phyloP scores from a whole-genome alignment of 352 stramenopile genomes.

The Pythium sp. region DNA sequence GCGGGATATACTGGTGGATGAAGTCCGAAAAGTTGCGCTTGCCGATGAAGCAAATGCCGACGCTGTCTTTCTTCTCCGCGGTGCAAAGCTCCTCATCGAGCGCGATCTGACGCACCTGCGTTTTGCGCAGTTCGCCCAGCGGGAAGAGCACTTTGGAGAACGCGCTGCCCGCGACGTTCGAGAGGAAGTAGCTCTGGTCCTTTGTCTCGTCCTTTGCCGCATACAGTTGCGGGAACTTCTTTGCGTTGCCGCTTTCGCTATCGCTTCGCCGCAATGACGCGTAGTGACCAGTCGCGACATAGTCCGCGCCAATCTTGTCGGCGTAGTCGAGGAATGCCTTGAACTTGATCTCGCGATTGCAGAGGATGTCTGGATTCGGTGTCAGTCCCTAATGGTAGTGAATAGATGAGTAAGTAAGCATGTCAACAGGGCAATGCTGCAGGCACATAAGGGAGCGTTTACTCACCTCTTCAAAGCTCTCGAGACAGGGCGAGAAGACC shows the following conservation, averaged over 20 bases:
- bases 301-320: constrained; percentile 80
- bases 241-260: neutral
- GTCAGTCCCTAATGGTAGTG: constrained; percentile 55
- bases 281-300: constrained; percentile 97
- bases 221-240: constrained; percentile 60
- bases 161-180: constrained; percentile 61
- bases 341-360: constrained; percentile 99
- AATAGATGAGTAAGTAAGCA: too few relatives aligned
- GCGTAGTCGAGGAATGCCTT: constrained; percentile 94
- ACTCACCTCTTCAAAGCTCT: constrained; percentile 68
- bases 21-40: constrained; percentile 93
- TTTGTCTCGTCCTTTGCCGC: constrained; percentile 87
- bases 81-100: constrained; percentile 76
- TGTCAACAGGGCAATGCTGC: too few relatives aligned
- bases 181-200: constrained; percentile 98
- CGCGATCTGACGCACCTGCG: constrained; percentile 90
- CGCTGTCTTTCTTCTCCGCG: constrained; percentile 93
- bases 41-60: constrained; percentile 99
- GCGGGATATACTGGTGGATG: constrained; percentile 90
- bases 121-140: constrained; percentile 91
- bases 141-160: constrained; percentile 93
- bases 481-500: constrained; percentile 96
- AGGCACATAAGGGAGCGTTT: too few relatives aligned
- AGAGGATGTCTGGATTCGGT: constrained; percentile 94
- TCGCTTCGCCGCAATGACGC: constrained; percentile 53